Evolutionary conservation across 192 early-diverging fungal genomes (phyloP).

Genomic region (Diversispora epigaea): DNA sequence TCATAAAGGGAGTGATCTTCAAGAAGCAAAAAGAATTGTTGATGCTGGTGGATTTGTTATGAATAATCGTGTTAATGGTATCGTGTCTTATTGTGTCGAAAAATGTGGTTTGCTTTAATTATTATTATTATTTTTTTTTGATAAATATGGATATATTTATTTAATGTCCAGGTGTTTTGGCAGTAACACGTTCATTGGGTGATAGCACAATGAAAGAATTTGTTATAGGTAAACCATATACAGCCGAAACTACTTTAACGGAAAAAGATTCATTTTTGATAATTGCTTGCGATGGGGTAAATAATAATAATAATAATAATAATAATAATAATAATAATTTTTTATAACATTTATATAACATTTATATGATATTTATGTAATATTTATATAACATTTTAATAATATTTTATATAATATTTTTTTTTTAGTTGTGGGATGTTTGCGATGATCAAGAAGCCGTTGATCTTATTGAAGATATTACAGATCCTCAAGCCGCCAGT

Average conservation of each 20-base stretch:
- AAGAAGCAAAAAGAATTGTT: slow-evolving; percentile 86
- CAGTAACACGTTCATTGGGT: slow-evolving; percentile 94
- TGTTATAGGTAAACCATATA: slow-evolving; percentile 94
- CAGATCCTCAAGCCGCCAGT: slow-evolving; percentile 77
- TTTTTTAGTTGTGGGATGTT: slow-evolving; percentile 89
- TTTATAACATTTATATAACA: too few species aligned
- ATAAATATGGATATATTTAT: not conserved
- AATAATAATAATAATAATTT: too few species aligned
- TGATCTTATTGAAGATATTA: slow-evolving; percentile 75
- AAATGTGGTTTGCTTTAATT: not conserved
- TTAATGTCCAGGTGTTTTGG: slow-evolving; percentile 70
- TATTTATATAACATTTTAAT: too few species aligned
- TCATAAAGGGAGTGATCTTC: slow-evolving; percentile 93
- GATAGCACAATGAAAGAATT: slow-evolving; percentile 97
- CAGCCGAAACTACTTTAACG: slow-evolving; percentile 82
- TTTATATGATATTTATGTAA: too few species aligned
- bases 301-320: too few species aligned
- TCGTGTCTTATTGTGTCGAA: not conserved
- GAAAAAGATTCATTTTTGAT: slow-evolving; percentile 81
- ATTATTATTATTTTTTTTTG: slow-evolving; percentile 2
- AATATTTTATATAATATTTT: too few species aligned
- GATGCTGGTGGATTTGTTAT: slow-evolving; percentile 96
- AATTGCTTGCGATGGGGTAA: slow-evolving; percentile 96
- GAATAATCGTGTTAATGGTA: slow-evolving; percentile 97
- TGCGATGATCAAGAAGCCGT: slow-evolving; percentile 93